Percentiles rank a stretch among this genome's conserved stretches.
Evolutionary conservation across 257 asterid genomes (phyloP).

Genomic region (Solanum sitiens): DNA sequence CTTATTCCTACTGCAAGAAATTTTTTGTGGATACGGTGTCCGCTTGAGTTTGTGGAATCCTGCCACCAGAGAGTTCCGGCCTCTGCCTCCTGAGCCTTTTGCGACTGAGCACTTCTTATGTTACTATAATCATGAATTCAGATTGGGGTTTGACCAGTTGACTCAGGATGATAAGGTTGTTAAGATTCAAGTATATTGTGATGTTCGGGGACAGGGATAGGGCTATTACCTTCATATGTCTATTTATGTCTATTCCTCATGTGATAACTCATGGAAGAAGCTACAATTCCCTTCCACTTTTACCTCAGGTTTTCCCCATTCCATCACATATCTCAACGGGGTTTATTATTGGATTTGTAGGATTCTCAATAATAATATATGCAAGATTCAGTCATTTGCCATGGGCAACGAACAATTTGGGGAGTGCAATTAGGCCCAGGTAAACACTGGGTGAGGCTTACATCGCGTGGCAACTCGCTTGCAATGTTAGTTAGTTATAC

Average conservation of each 20-base stretch:
- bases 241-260: background rate
- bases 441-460: background rate
- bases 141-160: background rate
- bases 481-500: too few species aligned
- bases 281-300: background rate
- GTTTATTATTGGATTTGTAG: background rate
- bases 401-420: background rate
- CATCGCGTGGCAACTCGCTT: background rate
- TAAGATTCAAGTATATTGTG: background rate
- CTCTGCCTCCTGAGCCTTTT: conserved; percentile 12
- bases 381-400: too few species aligned
- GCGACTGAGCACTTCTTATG: background rate
- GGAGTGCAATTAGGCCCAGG: background rate
- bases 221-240: background rate
- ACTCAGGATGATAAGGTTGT: background rate
- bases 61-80: conserved; percentile 26
- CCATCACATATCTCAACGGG: background rate
- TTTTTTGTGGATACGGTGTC: background rate
- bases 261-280: background rate
- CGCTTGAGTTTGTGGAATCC: conserved; percentile 29
- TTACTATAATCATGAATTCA: background rate
- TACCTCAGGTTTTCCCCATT: background rate
- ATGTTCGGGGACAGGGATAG: background rate
- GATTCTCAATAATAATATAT: too few species aligned
- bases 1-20: conserved; percentile 2